Base-by-base conservation (phyloP, 1,284 basidiomycete genomes). In the Pyrrhoderma noxium region DNA sequence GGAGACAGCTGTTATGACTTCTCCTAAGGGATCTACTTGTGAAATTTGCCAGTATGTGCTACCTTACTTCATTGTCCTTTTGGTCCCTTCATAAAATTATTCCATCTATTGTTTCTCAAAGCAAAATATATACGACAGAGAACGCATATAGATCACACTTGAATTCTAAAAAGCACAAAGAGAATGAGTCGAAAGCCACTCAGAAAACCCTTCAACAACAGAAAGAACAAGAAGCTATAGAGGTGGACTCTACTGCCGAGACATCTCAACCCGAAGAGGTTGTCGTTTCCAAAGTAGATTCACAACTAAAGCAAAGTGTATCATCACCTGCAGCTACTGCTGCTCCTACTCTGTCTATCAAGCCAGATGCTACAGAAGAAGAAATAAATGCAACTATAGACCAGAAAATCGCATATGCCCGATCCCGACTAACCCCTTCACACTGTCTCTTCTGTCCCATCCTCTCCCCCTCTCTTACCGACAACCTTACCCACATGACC, bases 121-220 rank as follows among this genome's bases (percentile, higher is more conserved):
- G 93, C 59, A 99, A 99, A 73, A 71, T 75, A 1, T 99, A 97
- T 64, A 83, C 88, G 0, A 89, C 91, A 0, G 85, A 90, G 59
- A 95, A 94, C 67, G 89, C 93, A 1, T 94, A 89, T 66, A 73
- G 80, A 21, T 88, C 92, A 3, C 96, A 99, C 64, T 67, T 95
- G 27, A 79, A 80, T 63, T 95, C 93, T 1, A 94, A 86, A 65
- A 94, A 89, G 66, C 95, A 99, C 70, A 87, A 81, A 56, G 92
- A 97, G 36, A 84, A 78, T 53, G 83, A 89, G 60, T 58, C 79
- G 11, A 85, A 80, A 62, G 70, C 71, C 7, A 61, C 69, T 3
- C 51, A 61, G 3, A 67, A 56, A 36, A 53, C 57, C 16, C 37
- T 52, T 25, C 23, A 48, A 51, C 61, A 61, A 52, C 47, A 37